Evolutionary conservation across 2,329 filamentous ascomycete genomes (phyloP).

Genomic region (Sarocladium brachiariae): DNA sequence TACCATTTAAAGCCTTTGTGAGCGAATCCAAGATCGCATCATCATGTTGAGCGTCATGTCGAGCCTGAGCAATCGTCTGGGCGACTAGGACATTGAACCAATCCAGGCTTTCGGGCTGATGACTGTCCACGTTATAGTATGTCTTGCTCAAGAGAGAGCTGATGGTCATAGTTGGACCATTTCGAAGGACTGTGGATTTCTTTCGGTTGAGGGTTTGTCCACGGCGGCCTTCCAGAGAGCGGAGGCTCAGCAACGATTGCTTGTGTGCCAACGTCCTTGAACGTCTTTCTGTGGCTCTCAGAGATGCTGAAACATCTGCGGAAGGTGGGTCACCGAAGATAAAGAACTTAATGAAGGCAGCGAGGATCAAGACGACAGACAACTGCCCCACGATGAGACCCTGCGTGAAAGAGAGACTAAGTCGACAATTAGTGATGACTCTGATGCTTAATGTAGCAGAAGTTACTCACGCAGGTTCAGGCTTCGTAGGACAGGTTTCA

Average conservation of each 20-base stretch:
- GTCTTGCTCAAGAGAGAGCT: conserved; percentile 92
- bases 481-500: conserved; percentile 33
- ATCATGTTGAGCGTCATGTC: conserved; percentile 85
- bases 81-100: conserved; percentile 99
- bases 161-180: conserved; percentile 74
- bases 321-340: conserved; percentile 94
- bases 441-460: neutral
- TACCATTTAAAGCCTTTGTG: conserved; percentile 80
- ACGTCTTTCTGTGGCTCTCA: conserved; percentile 67
- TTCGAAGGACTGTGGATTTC: conserved; percentile 66
- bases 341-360: conserved; percentile 98
- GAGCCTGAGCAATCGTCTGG: conserved; percentile 92
- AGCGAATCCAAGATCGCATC: conserved; percentile 83
- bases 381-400: conserved; percentile 90
- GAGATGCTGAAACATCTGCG: conserved; percentile 69
- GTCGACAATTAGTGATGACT: conserved; percentile 5
- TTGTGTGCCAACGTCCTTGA: conserved; percentile 70
- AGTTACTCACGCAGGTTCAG: conserved; percentile 39
- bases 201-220: conserved; percentile 50
- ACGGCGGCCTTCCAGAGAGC: conserved; percentile 35
- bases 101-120: conserved; percentile 93
- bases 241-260: conserved; percentile 61
- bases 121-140: conserved; percentile 92
- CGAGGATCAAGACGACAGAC: conserved; percentile 83
- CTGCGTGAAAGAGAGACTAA: conserved; percentile 82